phyloP scores from a whole-genome alignment of 257 asterid genomes.

The Petunia axillaris region DNA sequence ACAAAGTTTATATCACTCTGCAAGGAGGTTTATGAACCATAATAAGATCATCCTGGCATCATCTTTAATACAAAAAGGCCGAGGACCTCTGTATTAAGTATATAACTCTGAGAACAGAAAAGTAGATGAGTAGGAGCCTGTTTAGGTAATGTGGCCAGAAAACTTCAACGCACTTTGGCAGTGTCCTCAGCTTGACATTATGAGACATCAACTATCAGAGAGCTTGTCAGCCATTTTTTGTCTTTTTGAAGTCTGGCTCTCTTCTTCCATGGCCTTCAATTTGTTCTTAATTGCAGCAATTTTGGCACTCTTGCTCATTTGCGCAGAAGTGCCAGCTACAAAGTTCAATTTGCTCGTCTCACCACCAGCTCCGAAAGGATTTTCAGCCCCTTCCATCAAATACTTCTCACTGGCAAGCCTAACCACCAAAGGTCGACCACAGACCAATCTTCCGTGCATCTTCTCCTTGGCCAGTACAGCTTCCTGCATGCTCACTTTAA shows the following conservation, averaged over 20 bases:
- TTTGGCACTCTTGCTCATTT: conserved; percentile 68
- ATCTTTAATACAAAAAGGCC: neutral
- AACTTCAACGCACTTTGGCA: neutral
- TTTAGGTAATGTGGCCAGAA: neutral
- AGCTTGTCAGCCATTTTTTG: conserved; percentile 43
- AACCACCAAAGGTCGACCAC: conserved; percentile 69
- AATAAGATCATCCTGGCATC: neutral
- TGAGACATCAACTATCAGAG: neutral
- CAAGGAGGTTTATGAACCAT: neutral
- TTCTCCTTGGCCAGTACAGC: conserved; percentile 84
- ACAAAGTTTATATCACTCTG: neutral
- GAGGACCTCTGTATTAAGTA: neutral
- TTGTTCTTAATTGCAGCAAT: conserved; percentile 94
- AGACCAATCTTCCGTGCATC: conserved; percentile 85
- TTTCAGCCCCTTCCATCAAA: conserved; percentile 41
- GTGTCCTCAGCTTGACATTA: neutral
- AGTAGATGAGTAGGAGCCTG: neutral
- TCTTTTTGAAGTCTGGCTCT: conserved; percentile 47
- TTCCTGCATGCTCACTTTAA: conserved; percentile 98
- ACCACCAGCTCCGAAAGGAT: conserved; percentile 40
- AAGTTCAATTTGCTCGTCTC: conserved; percentile 47
- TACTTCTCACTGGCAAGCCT: conserved; percentile 82
- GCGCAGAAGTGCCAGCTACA: conserved; percentile 44
- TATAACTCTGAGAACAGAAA: neutral
- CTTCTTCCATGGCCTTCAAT: conserved; percentile 80